Base-by-base conservation (phyloP, 2,329 filamentous ascomycete species). In the Arthroderma sp. region DNA sequence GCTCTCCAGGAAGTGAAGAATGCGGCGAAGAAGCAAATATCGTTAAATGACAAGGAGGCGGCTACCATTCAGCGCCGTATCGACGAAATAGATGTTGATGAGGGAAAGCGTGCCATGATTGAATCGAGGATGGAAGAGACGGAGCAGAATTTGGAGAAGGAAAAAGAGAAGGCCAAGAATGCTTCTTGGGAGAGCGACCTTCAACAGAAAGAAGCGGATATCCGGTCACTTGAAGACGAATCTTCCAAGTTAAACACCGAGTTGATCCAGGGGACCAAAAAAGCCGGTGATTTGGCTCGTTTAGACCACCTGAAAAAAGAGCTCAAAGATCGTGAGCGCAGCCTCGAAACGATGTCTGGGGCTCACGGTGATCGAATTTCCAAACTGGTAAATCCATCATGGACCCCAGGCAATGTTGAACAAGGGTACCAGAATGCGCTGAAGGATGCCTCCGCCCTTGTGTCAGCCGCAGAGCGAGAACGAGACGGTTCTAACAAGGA, bases 261-360 rank as follows among this genome's bases (percentile, higher is more conserved):
- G 67, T 80, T 96, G 37, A 80, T 90, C 7, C 86, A 94, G 65
- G 88, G 86, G 59, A 95, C 87, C 1, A 84, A 85, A 58, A 81
- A 87, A 58, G 89, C 90, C 4, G 83, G 85, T 2, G 90, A 95
- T 61, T 81, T 90, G 38, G 93, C 91, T 11, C 85, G 87, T 64
- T 78, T 98, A 9, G 88, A 95, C 58, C 84, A 87, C 63, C 79
- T 91, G 35, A 90, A 86, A 66, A 91, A 90, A 64, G 87, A 95
- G 66, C 72, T 89, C 28, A 81, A 82, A 61, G 85, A 89, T 62
- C 82, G 85, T 57, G 81, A 87, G 68, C 80, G 82, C 35, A 87
- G 86, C 60, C 76, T 97, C 1, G 81, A 90, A 7, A 93, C 88
- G 0, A 82, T 96, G 74, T 81, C 77, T 61, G 82, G 77, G 52